Evolutionary conservation across 129 eudicot species (phyloP).

Genomic region (Tagetes patula): DNA sequence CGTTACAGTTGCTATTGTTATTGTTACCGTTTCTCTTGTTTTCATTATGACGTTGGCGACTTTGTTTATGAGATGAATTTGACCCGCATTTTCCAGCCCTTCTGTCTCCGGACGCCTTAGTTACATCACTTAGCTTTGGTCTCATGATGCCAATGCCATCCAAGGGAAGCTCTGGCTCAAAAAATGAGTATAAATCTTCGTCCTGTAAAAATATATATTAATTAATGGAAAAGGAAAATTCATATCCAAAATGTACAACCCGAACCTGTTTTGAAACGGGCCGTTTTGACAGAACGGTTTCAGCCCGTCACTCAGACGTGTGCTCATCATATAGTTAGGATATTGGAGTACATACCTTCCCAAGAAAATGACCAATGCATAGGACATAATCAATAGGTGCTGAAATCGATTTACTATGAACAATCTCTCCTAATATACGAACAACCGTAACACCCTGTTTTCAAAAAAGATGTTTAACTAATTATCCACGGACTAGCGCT

Average conservation of each 20-base stretch:
- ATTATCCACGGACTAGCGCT: background rate
- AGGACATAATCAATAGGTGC: conserved; percentile 88
- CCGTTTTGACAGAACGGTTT: background rate
- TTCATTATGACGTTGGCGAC: conserved; percentile 42
- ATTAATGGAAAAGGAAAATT: background rate
- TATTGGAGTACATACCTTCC: conserved; percentile 54
- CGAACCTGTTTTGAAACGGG: background rate
- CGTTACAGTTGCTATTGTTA: conserved; percentile 5
- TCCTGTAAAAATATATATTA: conserved; percentile 47
- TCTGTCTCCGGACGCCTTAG: conserved; percentile 41
- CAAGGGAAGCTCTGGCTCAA: conserved; percentile 84
- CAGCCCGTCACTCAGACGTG: background rate
- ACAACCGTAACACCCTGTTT: conserved; percentile 86
- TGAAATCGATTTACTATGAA: conserved; percentile 76
- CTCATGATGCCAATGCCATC: conserved; percentile 48
- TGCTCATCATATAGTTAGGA: background rate
- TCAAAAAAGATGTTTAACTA: background rate
- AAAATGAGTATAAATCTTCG: conserved; percentile 83
- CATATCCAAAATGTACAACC: background rate
- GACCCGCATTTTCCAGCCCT: conserved; percentile 46
- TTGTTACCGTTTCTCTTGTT: conserved; percentile 34
- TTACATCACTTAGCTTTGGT: conserved; percentile 49
- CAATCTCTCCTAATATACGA: conserved; percentile 90
- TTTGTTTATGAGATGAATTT: conserved; percentile 41
- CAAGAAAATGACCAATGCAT: conserved; percentile 81